Conservation (phyloP, 2,329 filamentous ascomycete species). For the Xenoacremonium recifei region DNA sequence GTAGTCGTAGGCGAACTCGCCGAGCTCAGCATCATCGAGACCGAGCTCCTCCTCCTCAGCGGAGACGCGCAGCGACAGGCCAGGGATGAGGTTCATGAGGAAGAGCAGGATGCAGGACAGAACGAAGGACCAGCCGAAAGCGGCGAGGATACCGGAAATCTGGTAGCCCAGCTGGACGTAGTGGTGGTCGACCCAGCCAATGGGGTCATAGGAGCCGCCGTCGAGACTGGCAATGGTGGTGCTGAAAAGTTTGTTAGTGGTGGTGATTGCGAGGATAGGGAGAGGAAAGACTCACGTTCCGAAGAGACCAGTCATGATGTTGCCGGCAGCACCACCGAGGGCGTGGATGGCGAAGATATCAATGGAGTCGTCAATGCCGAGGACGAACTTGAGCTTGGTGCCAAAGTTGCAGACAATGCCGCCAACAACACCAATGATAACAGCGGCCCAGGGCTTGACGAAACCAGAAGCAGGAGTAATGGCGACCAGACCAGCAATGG, state of each 20-base stretch:
- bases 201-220: slow-evolving; percentile 56
- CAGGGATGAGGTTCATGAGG: slow-evolving; percentile 68
- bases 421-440: slow-evolving; percentile 57
- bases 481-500: slow-evolving; percentile 82
- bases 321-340: slow-evolving; percentile 77
- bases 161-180: slow-evolving; percentile 71
- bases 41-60: slow-evolving; percentile 69
- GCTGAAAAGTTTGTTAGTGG: slow-evolving; percentile 33
- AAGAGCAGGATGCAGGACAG: slow-evolving; percentile 69
- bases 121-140: slow-evolving; percentile 64
- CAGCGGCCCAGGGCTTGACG: slow-evolving; percentile 64
- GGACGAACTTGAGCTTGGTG: slow-evolving; percentile 75
- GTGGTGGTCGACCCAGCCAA: slow-evolving; percentile 71
- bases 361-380: slow-evolving; percentile 82
- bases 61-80: slow-evolving; percentile 65
- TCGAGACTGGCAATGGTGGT: slow-evolving; percentile 74
- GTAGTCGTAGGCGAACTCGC: slow-evolving; percentile 83
- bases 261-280: background rate
- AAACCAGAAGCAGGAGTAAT: slow-evolving; percentile 83
- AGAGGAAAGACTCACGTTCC: slow-evolving; percentile 54
- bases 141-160: slow-evolving; percentile 64
- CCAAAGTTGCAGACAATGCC: slow-evolving; percentile 77
- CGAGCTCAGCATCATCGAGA: slow-evolving; percentile 72
- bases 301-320: slow-evolving; percentile 76
- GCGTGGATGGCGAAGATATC: slow-evolving; percentile 91